Conservation (phyloP, 129 eudicot species). For the Flaveria ramosissima region DNA sequence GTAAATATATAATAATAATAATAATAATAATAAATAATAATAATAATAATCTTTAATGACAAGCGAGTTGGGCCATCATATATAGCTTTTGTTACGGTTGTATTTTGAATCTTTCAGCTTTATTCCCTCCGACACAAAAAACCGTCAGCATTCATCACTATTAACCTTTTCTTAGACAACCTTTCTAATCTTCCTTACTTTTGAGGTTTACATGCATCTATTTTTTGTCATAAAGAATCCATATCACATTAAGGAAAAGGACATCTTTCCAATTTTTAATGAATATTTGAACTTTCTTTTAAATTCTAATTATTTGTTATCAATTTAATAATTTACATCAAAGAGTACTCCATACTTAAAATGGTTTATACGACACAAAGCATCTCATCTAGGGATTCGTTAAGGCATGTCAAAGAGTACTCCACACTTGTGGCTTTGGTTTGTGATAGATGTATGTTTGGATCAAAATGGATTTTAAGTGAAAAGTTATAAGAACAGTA, state of each 20-base stretch:
- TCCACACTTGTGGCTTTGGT: neutral
- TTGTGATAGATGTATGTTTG: no score
- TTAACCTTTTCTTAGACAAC: constrained; percentile 40
- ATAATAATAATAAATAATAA: no score
- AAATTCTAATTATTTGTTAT: no score
- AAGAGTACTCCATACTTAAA: neutral
- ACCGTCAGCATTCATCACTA: constrained; percentile 48
- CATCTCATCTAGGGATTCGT: neutral
- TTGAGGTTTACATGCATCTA: constrained; percentile 36
- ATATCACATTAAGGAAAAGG: neutral
- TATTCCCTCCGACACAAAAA: constrained; percentile 44
- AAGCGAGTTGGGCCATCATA: neutral
- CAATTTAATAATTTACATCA: no score
- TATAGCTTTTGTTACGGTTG: constrained; percentile 20
- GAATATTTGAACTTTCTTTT: neutral
- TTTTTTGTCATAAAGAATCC: constrained; percentile 29
- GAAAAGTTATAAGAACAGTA: no score
- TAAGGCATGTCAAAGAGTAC: neutral
- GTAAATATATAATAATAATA: no score
- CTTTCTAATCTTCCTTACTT: constrained; percentile 26
- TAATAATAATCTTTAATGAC: no score
- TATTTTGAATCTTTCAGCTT: constrained; percentile 30
- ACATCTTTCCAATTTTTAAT: neutral
- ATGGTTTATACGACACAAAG: neutral
- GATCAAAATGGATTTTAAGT: no score